phyloP scores from a whole-genome alignment of 1,139 yeast genomes.

The Casaregolazyma suthepensis region DNA sequence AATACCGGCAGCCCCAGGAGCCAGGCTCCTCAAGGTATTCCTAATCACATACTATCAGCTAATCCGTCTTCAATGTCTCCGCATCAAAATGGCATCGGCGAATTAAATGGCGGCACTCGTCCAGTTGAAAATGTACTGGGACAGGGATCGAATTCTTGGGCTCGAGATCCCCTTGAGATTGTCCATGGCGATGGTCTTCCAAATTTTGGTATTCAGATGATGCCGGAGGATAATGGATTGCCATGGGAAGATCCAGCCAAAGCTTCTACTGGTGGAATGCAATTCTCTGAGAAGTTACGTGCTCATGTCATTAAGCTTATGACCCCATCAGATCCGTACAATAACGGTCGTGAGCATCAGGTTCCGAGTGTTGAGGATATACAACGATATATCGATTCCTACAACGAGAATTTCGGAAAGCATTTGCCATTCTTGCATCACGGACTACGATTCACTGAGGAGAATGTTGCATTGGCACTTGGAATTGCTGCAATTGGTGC shows the following conservation, averaged over 20 bases:
- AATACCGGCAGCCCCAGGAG: neutral
- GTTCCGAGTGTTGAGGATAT: constrained; percentile 72
- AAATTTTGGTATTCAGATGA: neutral
- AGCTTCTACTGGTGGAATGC: constrained; percentile 1
- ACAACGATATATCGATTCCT: constrained; percentile 64
- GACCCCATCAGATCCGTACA: constrained; percentile 58
- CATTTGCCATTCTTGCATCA: constrained; percentile 82
- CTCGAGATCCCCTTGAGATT: neutral
- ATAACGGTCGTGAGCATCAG: constrained; percentile 39
- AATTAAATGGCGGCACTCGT: constrained; percentile 11
- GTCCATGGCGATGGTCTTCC: neutral
- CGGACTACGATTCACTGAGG: constrained; percentile 51
- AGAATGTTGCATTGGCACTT: constrained; percentile 69
- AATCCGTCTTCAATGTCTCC: constrained; percentile 4
- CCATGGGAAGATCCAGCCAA: constrained; percentile 1
- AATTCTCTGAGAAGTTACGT: constrained; percentile 61
- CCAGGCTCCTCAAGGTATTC: neutral
- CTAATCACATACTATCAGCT: constrained; percentile 4
- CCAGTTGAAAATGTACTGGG: neutral
- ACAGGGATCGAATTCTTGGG: neutral
- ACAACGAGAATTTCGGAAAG: constrained; percentile 67
- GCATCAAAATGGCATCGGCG: constrained; percentile 14
- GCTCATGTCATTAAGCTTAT: constrained; percentile 51
- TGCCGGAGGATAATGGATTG: neutral
- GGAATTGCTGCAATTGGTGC: constrained; percentile 91